Percentiles rank a stretch among this genome's conserved stretches.
Conservation (phyloP, 2,329 filamentous ascomycete species). For the Sporothrix pallida region DNA sequence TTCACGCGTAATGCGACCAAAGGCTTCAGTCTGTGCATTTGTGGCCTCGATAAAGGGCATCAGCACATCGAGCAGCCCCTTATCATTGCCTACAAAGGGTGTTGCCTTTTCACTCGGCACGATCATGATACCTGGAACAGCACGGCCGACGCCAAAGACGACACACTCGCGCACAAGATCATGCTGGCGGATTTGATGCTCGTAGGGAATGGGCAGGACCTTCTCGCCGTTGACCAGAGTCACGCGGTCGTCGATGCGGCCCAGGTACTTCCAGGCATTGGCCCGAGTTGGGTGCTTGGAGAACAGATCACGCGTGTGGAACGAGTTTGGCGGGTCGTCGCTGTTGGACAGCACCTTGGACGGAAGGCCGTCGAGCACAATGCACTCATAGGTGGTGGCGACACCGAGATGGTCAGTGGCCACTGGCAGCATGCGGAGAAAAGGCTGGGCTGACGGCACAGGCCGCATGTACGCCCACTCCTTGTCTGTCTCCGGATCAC, state of each 20-base stretch:
- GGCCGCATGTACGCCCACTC: conserved; percentile 65
- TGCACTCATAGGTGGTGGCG: conserved; percentile 45
- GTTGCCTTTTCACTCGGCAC: conserved; percentile 48
- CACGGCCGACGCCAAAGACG: conserved; percentile 57
- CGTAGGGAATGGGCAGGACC: conserved; percentile 53
- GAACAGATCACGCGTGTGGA: conserved; percentile 50
- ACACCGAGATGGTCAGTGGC: conserved; percentile 42
- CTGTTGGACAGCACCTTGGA: conserved; percentile 43
- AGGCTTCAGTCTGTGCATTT: conserved; percentile 44
- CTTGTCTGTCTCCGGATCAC: conserved; percentile 55
- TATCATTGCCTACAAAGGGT: conserved; percentile 45
- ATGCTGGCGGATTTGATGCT: conserved; percentile 57
- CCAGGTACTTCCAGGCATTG: conserved; percentile 48
- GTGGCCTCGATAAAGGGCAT: conserved; percentile 50
- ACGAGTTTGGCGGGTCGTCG: conserved; percentile 44
- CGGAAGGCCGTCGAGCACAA: conserved; percentile 48
- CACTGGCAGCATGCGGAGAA: conserved; percentile 42
- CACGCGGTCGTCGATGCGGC: conserved; percentile 47
- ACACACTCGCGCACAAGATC: conserved; percentile 57
- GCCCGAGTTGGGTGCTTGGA: conserved; percentile 44
- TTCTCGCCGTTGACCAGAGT: conserved; percentile 58
- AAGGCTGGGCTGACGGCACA: conserved; percentile 46
- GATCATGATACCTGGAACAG: conserved; percentile 54
- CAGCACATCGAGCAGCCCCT: conserved; percentile 58
- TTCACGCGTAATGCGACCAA: conserved; percentile 51